Conservation (phyloP, 495 filamentous ascomycete genomes). For the Trichocladium uniseriatum region DNA sequence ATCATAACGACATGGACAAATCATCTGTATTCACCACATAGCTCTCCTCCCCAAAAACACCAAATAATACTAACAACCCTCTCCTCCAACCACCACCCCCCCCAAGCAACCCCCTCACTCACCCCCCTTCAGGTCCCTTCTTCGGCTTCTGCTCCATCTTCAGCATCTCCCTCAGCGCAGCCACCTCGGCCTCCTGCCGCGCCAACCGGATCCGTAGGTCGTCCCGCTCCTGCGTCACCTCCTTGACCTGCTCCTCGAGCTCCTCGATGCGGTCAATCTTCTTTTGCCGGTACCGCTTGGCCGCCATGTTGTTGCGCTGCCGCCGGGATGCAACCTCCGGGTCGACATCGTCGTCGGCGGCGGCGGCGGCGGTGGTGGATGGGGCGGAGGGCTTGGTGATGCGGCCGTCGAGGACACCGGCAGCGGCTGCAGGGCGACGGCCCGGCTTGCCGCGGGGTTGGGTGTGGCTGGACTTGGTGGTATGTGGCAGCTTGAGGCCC, state of each 20-base stretch:
- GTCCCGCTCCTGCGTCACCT: slow-evolving; percentile 51
- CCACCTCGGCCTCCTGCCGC: slow-evolving; percentile 53
- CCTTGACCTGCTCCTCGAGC: slow-evolving; percentile 52
- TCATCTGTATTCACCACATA: too few species aligned
- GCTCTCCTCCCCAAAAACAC: too few species aligned
- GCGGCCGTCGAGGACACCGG: not conserved
- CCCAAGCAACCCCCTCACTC: not conserved
- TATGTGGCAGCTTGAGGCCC: slow-evolving; percentile 10
- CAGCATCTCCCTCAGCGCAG: slow-evolving; percentile 36
- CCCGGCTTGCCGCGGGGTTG: not conserved
- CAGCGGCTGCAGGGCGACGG: slow-evolving; percentile 7
- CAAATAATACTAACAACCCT: too few species aligned
- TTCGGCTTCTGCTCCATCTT: slow-evolving; percentile 22
- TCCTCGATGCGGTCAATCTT: slow-evolving; percentile 56
- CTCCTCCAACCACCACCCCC: not conserved
- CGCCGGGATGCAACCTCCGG: slow-evolving; percentile 39
- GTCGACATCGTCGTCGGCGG: slow-evolving; percentile 17
- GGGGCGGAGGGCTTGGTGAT: not conserved
- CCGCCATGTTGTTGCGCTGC: slow-evolving; percentile 58
- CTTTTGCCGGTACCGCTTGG: slow-evolving; percentile 62
- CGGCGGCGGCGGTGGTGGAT: too few species aligned
- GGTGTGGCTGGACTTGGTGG: not conserved
- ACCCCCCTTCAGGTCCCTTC: slow-evolving; percentile 13
- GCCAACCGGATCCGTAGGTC: slow-evolving; percentile 55
- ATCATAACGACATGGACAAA: too few species aligned